Percentiles rank a stretch among this genome's conserved stretches.
These are phyloP conservation scores for Allium fistulosum DNA, from an alignment of 106 monocot genomes.

Conservation along the genomic window DNA sequence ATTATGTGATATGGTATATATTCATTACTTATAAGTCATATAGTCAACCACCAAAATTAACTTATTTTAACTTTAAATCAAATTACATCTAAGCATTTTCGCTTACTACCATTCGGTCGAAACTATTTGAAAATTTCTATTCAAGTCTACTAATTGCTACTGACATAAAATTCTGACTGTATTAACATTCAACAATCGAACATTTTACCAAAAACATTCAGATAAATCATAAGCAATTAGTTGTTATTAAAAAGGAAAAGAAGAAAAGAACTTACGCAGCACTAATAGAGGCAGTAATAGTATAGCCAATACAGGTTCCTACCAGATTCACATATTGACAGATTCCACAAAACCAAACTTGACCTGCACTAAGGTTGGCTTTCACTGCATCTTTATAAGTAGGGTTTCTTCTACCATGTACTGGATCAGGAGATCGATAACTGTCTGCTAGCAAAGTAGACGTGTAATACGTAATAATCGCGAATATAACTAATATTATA, in stretches of 20 bases:
- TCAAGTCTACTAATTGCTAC: no score
- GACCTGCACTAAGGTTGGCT: constrained; percentile 3
- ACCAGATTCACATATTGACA: constrained; percentile 58
- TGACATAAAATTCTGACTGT: no score
- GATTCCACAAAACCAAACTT: constrained; percentile 11
- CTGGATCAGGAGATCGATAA: constrained; percentile 8
- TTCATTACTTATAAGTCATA: no score
- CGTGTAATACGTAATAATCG: neutral
- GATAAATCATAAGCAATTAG: no score
- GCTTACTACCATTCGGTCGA: no score
- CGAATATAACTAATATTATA: neutral
- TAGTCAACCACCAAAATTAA: no score
- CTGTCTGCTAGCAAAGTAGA: constrained; percentile 6
- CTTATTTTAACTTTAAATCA: no score
- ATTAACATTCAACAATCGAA: no score
- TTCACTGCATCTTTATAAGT: constrained; percentile 11
- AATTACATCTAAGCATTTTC: no score
- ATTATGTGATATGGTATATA: no score
- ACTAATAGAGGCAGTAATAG: constrained; percentile 66
- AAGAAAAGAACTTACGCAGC: constrained; percentile 32
- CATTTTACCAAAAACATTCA: no score
- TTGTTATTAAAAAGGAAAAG: neutral
- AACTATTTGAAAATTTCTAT: no score
- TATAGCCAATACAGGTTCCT: constrained; percentile 63
- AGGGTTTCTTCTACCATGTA: constrained; percentile 6